A percentile compares a stretch with the other conserved stretches of the same genome.
These are phyloP conservation scores for Mycena venus DNA, from an alignment of 768 basidiomycete species.

Conservation along the genomic window DNA sequence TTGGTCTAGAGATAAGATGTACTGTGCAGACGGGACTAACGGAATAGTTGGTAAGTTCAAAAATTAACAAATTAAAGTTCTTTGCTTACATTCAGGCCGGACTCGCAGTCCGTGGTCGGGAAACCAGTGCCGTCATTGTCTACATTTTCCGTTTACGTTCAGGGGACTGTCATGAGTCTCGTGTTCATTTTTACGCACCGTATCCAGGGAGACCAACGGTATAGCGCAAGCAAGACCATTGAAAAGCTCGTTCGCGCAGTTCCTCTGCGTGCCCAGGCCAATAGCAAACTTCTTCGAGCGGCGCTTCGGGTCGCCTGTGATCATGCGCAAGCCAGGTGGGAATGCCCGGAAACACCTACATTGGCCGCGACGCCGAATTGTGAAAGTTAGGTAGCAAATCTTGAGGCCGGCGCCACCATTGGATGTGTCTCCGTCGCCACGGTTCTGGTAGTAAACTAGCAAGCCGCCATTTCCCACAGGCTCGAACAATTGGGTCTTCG, in stretches of 20 bases:
- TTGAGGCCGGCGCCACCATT: too few relatives aligned
- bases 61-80: slow-evolving; percentile 30
- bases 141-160: too few relatives aligned
- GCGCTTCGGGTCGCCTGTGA: slow-evolving; percentile 68
- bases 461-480: too few relatives aligned
- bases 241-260: slow-evolving; percentile 53
- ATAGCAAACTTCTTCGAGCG: slow-evolving; percentile 80
- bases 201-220: too few relatives aligned
- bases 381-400: background rate
- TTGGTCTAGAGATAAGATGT: too few relatives aligned
- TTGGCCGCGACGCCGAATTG: slow-evolving; percentile 44
- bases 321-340: too few relatives aligned
- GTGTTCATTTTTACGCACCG: too few relatives aligned
- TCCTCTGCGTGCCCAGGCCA: slow-evolving; percentile 52
- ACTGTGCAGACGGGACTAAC: slow-evolving; percentile 44
- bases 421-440: slow-evolving; percentile 50
- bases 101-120: slow-evolving; percentile 58
- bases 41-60: background rate
- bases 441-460: slow-evolving; percentile 57
- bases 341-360: slow-evolving; percentile 45
- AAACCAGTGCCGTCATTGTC: too few relatives aligned
- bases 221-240: slow-evolving; percentile 57
- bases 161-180: too few relatives aligned
- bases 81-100: too few relatives aligned
- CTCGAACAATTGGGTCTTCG: too few relatives aligned